Evolutionary conservation across 1,284 basidiomycete species (phyloP).

Genomic region (Moniliella sp.): DNA sequence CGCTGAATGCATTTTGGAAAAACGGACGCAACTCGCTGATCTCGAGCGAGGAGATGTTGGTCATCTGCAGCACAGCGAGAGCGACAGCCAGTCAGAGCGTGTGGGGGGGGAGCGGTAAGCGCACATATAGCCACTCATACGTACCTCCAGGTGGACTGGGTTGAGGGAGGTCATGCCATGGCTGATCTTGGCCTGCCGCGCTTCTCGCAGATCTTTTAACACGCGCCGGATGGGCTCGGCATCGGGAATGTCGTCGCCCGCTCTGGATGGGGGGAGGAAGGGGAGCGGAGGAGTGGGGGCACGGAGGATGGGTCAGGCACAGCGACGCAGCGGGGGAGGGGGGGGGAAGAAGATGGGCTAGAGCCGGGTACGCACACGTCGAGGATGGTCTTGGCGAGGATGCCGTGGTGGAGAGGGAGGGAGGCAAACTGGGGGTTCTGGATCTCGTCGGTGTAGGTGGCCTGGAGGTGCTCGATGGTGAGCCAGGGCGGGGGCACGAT

Average conservation of each 20-base stretch:
- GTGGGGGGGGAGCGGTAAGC: too few relatives aligned
- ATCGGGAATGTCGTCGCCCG: conserved; percentile 64
- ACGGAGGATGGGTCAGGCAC: background rate
- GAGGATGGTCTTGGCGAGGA: conserved; percentile 65
- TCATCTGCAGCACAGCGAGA: too few relatives aligned
- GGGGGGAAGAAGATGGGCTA: background rate
- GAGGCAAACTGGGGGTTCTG: conserved; percentile 20
- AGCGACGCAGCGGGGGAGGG: too few relatives aligned
- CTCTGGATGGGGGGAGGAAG: too few relatives aligned
- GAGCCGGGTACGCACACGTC: conserved; percentile 44
- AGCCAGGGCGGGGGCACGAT: conserved; percentile 77
- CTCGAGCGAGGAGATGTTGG: conserved; percentile 26
- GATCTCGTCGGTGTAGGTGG: conserved; percentile 26
- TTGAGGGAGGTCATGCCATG: conserved; percentile 46
- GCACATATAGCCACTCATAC: too few relatives aligned
- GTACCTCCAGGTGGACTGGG: conserved; percentile 47
- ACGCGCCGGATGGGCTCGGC: conserved; percentile 60
- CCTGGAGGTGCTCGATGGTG: conserved; percentile 56
- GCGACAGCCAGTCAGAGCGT: too few relatives aligned
- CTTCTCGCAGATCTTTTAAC: conserved; percentile 79
- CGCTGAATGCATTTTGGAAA: conserved; percentile 18
- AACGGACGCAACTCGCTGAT: conserved; percentile 24
- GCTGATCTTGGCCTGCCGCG: conserved; percentile 73
- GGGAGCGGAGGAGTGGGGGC: too few relatives aligned
- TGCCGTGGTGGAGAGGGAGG: conserved; percentile 53